Base-by-base conservation (phyloP, 768 basidiomycete genomes). In the Amanita rimosa region DNA sequence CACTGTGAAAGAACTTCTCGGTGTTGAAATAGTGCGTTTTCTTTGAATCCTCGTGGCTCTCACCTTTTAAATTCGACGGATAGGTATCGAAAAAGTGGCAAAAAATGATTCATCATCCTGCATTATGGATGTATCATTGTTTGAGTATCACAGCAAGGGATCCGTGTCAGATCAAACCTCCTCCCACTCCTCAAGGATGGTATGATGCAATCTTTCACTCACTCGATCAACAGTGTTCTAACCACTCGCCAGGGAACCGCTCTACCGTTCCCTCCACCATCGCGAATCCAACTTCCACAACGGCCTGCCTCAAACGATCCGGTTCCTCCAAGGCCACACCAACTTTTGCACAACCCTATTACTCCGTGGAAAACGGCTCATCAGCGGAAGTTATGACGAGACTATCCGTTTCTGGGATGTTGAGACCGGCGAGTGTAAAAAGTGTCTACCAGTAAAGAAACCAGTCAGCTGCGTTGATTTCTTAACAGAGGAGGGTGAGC, bases 361-460 rank as follows among this genome's bases (percentile, higher is more conserved):
- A 7, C 61, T 93, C 26, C 71, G 82, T 62, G 87, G 85, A 14
- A 84, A 90, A 57, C 71, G 84, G 7, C 69, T 95, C 36, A 89
- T 95, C 54, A 90, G 85, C 54, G 92, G 92, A 13, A 87, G 85
- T 22, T 92, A 93, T 58, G 91, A 94, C 49, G 91, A 92, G 62
- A 90, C 86, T 1, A 93, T 95, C 52, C 74, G 91, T 10, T 88
- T 95, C 64, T 95, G 91, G 92, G 86, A 93, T 60, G 74, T 95
- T 9, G 71, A 74, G 44, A 74, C 68, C 0, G 74, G 74, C 11
- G 72, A 72, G 58, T 68, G 71, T 65, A 82, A 83, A 64, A 86
- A 84, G 57, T 88, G 85, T 55, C 59, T 92, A 38, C 73, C 77
- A 49, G 88, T 90, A 9, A 92, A 91, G 69, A 93, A 91, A 56